Percentiles rank a stretch among this genome's conserved stretches.
Evolutionary conservation across 805 yeast species (phyloP).

Genomic region (Candida piceae): DNA sequence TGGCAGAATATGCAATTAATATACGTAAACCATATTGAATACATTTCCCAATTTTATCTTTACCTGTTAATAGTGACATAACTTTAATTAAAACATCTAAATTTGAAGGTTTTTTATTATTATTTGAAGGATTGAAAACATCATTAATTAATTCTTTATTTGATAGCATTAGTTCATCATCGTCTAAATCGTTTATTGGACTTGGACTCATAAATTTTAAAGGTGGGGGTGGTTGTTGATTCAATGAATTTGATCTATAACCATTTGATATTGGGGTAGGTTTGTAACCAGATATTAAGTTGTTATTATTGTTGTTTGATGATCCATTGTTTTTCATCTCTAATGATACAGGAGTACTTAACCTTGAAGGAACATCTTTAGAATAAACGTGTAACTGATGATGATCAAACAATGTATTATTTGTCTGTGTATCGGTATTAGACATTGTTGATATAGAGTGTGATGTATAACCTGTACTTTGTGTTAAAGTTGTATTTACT

Average conservation of each 20-base stretch:
- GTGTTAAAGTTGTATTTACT: background rate
- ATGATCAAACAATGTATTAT: background rate
- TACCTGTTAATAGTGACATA: conserved; percentile 56
- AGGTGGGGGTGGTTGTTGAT: conserved; percentile 2
- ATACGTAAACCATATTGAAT: conserved; percentile 55
- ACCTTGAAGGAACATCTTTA: conserved; percentile 9
- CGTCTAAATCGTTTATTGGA: conserved; percentile 16
- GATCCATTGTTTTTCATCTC: too few relatives aligned
- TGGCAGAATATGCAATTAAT: conserved; percentile 40
- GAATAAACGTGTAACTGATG: background rate
- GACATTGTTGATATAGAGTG: too few relatives aligned
- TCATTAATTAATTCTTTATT: conserved; percentile 15
- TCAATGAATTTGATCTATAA: background rate
- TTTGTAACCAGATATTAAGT: background rate
- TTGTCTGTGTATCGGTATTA: too few relatives aligned
- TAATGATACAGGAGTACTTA: conserved; percentile 13
- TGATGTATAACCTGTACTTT: background rate
- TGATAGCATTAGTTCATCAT: conserved; percentile 12
- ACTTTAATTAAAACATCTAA: conserved; percentile 42
- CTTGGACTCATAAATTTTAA: conserved; percentile 13
- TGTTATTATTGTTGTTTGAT: background rate
- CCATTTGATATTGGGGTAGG: background rate
- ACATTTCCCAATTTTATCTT: conserved; percentile 65
- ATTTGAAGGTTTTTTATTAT: conserved; percentile 10
- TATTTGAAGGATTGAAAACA: conserved; percentile 1